Evolutionary conservation across 306 rosid species (phyloP), one percentile per base, ranked within the genome.

Genomic region (Quercus rubra): DNA sequence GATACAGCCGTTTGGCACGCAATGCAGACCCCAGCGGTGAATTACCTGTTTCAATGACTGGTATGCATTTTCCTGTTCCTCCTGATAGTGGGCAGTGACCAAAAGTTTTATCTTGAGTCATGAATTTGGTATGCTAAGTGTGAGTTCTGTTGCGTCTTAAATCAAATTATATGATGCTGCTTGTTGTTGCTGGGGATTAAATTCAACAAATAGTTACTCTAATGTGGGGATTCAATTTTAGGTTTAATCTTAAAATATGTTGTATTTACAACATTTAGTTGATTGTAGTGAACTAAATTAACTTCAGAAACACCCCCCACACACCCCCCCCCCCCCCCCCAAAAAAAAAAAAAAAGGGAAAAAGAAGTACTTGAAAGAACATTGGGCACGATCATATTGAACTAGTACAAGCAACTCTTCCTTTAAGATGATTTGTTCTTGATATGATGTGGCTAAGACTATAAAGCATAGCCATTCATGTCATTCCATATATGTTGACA

Each of bases 1-100:
- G 90, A 83, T 88, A 87, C 73, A 77, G 87, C 80, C 89, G 77
- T 74, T 74, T 85, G 84, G 86, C 94, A 20, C 88, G 73, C 12
- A 68, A 78, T 71, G 76, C 86, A 20, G 84, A 87, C 61, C 85
- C 88, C 23, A 61, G 56, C 38, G 64, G 56, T 69, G 88, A 89
- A 77, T 73, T 71, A 70, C 81, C 93, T 1, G 70, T 33, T 73
- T 79, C 75, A 71, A 86, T 83, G 75, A 57, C 86, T 67, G 77
- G 93, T 90, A 82, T 76, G 82, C 62, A 56, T 55, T 49, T 75
- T 59, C 6, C 57, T 57, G 55, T 74, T 56, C 63, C 51, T 80
- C 75, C 6, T 58, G 38, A 73, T 41, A 23, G 23, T 41, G 70
- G 55, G 20, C 19, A 49, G 46, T 68, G 20, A 80, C 25, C 21